A percentile compares a stretch with the other conserved stretches of the same genome.
Evolutionary conservation across 148 eudicot genomes (phyloP).

Genomic region (Chenopodium album): DNA sequence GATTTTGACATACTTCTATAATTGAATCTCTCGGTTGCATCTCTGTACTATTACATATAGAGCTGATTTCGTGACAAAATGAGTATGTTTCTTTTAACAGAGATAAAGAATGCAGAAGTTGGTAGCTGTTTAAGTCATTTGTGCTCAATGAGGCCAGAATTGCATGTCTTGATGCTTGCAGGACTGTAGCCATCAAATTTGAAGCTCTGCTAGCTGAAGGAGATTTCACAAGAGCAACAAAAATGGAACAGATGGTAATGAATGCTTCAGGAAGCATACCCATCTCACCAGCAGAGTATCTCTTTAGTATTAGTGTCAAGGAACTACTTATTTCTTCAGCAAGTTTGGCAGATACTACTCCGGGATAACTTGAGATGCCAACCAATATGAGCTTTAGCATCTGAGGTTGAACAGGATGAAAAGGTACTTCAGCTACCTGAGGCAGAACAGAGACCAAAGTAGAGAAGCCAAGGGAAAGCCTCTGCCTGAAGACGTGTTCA

Average conservation of each 20-base stretch:
- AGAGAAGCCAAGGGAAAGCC: constrained; percentile 86
- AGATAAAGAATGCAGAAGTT: constrained; percentile 69
- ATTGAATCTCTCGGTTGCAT: constrained; percentile 42
- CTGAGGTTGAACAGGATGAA: constrained; percentile 79
- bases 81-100: constrained; percentile 77
- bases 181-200: constrained; percentile 41
- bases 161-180: constrained; percentile 62
- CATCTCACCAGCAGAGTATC: constrained; percentile 54
- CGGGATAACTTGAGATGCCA: constrained; percentile 65
- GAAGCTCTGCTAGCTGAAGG: constrained; percentile 57
- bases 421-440: constrained; percentile 78
- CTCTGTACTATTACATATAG: constrained; percentile 26
- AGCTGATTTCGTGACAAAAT: constrained; percentile 41
- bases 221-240: constrained; percentile 71
- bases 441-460: constrained; percentile 71
- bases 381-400: constrained; percentile 63
- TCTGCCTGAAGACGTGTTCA: constrained; percentile 58
- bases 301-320: constrained; percentile 69
- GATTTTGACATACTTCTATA: constrained; percentile 54
- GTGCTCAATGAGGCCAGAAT: constrained; percentile 51
- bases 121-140: constrained; percentile 38
- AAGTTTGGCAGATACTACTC: constrained; percentile 59
- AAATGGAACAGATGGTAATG: constrained; percentile 55
- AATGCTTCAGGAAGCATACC: constrained; percentile 88
- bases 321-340: constrained; percentile 61